Base-by-base conservation (phyloP, 78 protist genomes). In the Creolimax fragrantissima region DNA sequence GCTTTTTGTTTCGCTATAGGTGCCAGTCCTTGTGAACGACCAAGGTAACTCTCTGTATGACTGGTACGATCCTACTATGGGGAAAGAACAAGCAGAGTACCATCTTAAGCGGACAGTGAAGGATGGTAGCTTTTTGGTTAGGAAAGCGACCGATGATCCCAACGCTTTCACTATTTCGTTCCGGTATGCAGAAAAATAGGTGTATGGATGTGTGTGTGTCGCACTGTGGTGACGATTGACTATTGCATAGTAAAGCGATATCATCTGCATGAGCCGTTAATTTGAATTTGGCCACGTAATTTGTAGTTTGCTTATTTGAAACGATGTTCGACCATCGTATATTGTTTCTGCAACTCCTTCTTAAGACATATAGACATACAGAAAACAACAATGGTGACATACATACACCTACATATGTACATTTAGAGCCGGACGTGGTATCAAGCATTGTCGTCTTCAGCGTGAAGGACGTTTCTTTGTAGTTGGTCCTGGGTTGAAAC, bases 391-490 rank as follows among this genome's bases (percentile, higher is more conserved):
- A n/a, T n/a, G n/a, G n/a, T n/a, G n/a, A n/a, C n/a, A n/a, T n/a
- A n/a, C n/a, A n/a, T n/a, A n/a, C n/a, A n/a, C n/a, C n/a, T n/a
- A n/a, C n/a, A n/a, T n/a, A n/a, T n/a, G n/a, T n/a, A n/a, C n/a
- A 83, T 83, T 6, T 41, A 83, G 86, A 41, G 86, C 86, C 42
- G 86, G 86, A 5, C 86, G 86, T 36, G 86, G 86, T 32, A 83
- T 83, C 86, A 83, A 83, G 86, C 86, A 83, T 41, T 83, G 86
- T 24, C 7, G 35, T 36, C 7, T 83, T 36, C 42, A 83, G 7
- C 86, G 35, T 32, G 86, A 83, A 24, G 86, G 86, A 11, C 86
- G 86, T 36, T 24, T 83, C 35, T 83, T 35, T 24, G 35, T 24
- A 41, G 42, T 83, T 36, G 86, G 41, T 6, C 86, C 86, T 83